Conservation (phyloP, 2,329 filamentous ascomycete species). For the Elsinoe batatas region DNA sequence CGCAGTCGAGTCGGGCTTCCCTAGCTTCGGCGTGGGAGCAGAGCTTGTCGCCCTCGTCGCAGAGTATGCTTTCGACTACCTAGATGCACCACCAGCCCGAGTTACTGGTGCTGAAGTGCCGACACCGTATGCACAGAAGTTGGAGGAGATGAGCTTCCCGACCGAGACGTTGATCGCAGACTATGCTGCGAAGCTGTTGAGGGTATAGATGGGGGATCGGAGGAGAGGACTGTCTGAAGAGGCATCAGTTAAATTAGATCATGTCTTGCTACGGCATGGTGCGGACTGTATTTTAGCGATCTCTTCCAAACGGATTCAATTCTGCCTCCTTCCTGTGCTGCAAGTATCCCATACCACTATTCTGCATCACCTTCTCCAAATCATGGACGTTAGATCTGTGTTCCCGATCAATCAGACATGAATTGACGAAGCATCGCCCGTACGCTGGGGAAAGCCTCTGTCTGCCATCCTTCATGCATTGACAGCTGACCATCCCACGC, state of each 20-base stretch:
- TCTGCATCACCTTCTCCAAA: neutral
- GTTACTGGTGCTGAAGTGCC: slow-evolving; percentile 96
- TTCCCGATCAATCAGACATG: neutral
- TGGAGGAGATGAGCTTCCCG: slow-evolving; percentile 94
- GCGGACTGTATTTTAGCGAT: slow-evolving; percentile 9
- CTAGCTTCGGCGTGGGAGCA: slow-evolving; percentile 81
- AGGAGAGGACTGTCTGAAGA: neutral
- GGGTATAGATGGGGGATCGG: slow-evolving; percentile 42
- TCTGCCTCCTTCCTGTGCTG: neutral
- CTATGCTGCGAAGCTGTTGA: slow-evolving; percentile 81
- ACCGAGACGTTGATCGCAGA: slow-evolving; percentile 77
- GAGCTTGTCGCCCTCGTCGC: slow-evolving; percentile 91
- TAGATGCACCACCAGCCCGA: slow-evolving; percentile 84
- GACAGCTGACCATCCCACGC: no score
- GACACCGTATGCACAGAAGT: slow-evolving; percentile 83
- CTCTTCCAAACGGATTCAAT: neutral
- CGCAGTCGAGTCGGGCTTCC: slow-evolving; percentile 90
- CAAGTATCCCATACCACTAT: neutral
- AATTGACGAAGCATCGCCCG: neutral
- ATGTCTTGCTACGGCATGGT: neutral
- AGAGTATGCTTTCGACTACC: slow-evolving; percentile 98
- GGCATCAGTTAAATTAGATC: neutral
- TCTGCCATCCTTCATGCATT: neutral
- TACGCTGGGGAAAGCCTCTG: neutral
- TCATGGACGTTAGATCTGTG: neutral